These are phyloP conservation scores for Barbarea vulgaris DNA, from an alignment of 345 rosid genomes.

Conservation along the genomic window DNA sequence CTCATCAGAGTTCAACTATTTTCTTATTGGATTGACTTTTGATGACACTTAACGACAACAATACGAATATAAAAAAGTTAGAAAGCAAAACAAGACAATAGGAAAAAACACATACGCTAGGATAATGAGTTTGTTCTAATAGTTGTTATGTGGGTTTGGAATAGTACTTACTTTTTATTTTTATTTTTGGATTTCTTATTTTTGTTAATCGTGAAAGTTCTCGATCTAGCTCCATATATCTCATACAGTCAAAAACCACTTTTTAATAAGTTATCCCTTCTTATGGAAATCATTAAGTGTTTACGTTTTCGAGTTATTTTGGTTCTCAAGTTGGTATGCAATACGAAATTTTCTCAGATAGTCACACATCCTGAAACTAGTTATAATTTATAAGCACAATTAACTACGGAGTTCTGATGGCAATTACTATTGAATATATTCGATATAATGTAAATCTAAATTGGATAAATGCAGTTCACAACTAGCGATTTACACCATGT, in stretches of 20 bases:
- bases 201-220: not conserved
- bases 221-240: not conserved
- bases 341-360: too few relatives aligned
- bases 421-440: not conserved
- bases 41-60: conserved; percentile 31
- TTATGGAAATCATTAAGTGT: too few relatives aligned
- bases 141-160: conserved; percentile 35
- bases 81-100: conserved; percentile 24
- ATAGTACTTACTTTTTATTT: not conserved
- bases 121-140: conserved; percentile 24
- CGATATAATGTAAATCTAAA: not conserved
- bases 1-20: conserved; percentile 25
- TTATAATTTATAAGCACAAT: too few relatives aligned
- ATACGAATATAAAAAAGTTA: conserved; percentile 14
- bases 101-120: conserved; percentile 13
- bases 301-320: too few relatives aligned
- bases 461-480: not conserved
- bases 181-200: not conserved
- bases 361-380: too few relatives aligned
- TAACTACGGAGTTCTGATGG: too few relatives aligned
- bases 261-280: too few relatives aligned
- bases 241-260: too few relatives aligned
- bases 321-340: too few relatives aligned
- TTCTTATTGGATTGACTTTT: conserved; percentile 41
- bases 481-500: not conserved